Evolutionary conservation across 148 eudicot species (phyloP), one percentile per base, ranked within the genome.

Genomic region (Fagopyrum esculentum): DNA sequence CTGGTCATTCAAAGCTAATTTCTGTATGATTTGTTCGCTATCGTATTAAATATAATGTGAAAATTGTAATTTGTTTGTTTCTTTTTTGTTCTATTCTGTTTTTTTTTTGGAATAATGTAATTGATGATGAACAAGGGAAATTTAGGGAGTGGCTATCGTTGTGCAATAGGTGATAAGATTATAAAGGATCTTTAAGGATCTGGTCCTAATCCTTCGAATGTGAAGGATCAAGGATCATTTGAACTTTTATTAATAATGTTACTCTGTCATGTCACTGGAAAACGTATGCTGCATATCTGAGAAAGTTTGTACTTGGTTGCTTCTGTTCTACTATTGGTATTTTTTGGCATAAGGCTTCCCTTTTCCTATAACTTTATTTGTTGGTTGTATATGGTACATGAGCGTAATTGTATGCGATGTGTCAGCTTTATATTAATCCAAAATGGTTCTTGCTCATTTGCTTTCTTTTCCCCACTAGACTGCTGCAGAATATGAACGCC

Each of bases 401-500:
- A 35, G 40, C 40, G 66, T 26, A 19, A 59, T 13, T 3, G 6
- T 55, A 6, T 16, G 19, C 15, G 59, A 4, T 4, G 6, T 55
- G 22, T 16, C 11, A n/a, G 11, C 17, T 9, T 17, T 57, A 6
- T 22, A 29, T 57, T 19, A 9, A 17, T 19, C 30, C 10, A 57
- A 57, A 30, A 22, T 57, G 64, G 22, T 57, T 35, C 40, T 35
- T 35, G 40, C 40, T 35, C 40, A 35, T 35, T 35, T 61, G 68
- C 11, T 69, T 66, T 73, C 52, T 69, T 10, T 72, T 74, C 43
- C 16, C 76, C 77, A 29, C 12, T 80, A 93, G 97, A 91, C 97
- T 77, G 84, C 84, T 84, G 96, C 93, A 61, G 96, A 95, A 78
- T 89, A 92, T 77, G 85, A 85, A 78, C 83, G 82, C 43, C 87